Conservation (phyloP, 2,329 filamentous ascomycete genomes). For the Ophiostoma tasmaniense region DNA sequence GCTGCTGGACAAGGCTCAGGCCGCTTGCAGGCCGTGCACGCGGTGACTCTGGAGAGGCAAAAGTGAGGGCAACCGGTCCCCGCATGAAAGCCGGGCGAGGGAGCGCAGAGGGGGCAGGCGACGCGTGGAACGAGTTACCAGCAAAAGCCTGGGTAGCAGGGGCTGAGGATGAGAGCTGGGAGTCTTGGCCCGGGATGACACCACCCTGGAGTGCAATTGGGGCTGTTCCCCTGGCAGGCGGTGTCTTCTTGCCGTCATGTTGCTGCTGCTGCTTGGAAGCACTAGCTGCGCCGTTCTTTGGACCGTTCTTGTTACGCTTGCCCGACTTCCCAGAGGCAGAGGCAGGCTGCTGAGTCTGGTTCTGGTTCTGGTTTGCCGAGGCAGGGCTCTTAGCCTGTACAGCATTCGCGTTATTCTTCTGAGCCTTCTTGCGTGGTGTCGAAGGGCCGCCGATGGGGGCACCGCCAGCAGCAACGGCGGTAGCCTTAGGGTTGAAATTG, state of each 20-base stretch:
- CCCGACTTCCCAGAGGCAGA: slow-evolving; percentile 23
- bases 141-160: slow-evolving; percentile 61
- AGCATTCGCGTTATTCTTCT: slow-evolving; percentile 1
- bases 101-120: slow-evolving; percentile 80
- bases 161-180: not conserved
- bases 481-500: slow-evolving; percentile 25
- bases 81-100: slow-evolving; percentile 83
- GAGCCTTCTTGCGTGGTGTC: slow-evolving; percentile 17
- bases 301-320: slow-evolving; percentile 25
- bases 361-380: slow-evolving; percentile 21
- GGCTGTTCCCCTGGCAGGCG: slow-evolving; percentile 29
- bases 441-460: slow-evolving; percentile 8
- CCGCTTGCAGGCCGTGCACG: slow-evolving; percentile 34
- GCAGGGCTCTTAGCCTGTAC: slow-evolving; percentile 21
- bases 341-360: slow-evolving; percentile 21
- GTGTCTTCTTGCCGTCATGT: slow-evolving; percentile 34
- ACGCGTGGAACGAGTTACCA: slow-evolving; percentile 89
- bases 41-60: slow-evolving; percentile 51
- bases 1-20: slow-evolving; percentile 32
- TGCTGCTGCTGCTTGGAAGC: slow-evolving; percentile 26
- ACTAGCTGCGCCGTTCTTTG: slow-evolving; percentile 31
- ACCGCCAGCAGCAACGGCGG: not conserved
- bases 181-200: not conserved
- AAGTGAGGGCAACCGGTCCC: slow-evolving; percentile 43
- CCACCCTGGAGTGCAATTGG: not conserved